Evolutionary conservation across 441 rosid species (phyloP).

Genomic region (Pelargonium fulgidum): DNA sequence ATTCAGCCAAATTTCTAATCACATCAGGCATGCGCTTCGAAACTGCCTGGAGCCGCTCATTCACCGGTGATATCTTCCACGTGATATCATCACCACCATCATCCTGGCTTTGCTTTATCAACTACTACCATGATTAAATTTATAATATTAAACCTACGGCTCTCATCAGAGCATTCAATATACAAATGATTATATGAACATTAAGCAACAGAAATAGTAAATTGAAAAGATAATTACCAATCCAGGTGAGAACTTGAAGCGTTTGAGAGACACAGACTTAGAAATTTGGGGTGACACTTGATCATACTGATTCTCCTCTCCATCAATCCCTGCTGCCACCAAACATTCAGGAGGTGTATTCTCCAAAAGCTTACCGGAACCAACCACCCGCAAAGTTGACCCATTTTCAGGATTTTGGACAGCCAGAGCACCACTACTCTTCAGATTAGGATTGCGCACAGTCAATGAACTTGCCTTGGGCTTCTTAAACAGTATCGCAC

Average conservation of each 20-base stretch:
- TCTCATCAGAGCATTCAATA: not conserved
- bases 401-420: not conserved
- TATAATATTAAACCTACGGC: not conserved
- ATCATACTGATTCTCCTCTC: slow-evolving; percentile 19
- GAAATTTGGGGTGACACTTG: slow-evolving; percentile 52
- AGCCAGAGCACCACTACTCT: not conserved
- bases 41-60: slow-evolving; percentile 64
- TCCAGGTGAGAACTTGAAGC: slow-evolving; percentile 83
- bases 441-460: not conserved
- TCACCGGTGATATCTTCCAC: slow-evolving; percentile 95
- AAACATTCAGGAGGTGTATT: slow-evolving; percentile 27
- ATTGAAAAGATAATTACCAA: slow-evolving; percentile 42
- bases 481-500: slow-evolving; percentile 1
- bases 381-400: not conserved
- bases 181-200: not conserved
- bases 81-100: slow-evolving; percentile 79
- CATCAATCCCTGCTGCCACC: slow-evolving; percentile 16
- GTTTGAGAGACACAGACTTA: slow-evolving; percentile 44
- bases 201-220: not conserved
- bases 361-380: slow-evolving; percentile 7
- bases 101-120: slow-evolving; percentile 92
- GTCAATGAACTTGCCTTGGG: not conserved
- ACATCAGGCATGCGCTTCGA: slow-evolving; percentile 54
- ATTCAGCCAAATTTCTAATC: slow-evolving; percentile 38
- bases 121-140: slow-evolving; percentile 30